Base-by-base conservation (phyloP, 2,329 filamentous ascomycete species). In the Cladobotryum protrusum region DNA sequence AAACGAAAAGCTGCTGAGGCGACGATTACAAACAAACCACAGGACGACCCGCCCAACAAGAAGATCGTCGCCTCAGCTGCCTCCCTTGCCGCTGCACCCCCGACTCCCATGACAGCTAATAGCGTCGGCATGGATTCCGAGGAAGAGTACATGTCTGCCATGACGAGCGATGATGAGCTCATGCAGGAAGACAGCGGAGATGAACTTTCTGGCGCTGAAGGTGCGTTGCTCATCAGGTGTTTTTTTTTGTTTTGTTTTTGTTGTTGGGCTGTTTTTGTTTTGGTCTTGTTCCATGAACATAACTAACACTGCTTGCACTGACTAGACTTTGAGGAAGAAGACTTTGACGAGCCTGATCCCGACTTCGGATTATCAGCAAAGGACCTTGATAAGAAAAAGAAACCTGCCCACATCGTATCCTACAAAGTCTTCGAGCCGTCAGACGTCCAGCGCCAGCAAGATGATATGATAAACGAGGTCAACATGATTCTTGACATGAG, bases 401-500 rank as follows among this genome's bases (percentile, higher is more conserved):
- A 79, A 61, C 84, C 86, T 50, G 77, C 87, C 1, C 95, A 91
- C 64, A 85, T 96, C 64, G 84, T 96, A 49, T 84, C 88, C 35
- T 96, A 83, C 74, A 89, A 83, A 58, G 87, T 97, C 32, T 85
- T 86, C 63, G 80, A 82, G 54, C 91, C 93, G 1, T 64, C 71
- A 44, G 89, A 96, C 61, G 95, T 99, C 50, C 85, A 93, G 63
- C 76, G 72, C 33, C 87, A 95, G 63, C 93, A 99, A 67, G 82
- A 91, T 60, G 81, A 84, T 49, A 87, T 96, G 69, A 82, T 99
- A 59, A 78, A 86, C 58, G 91, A 97, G 64, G 90, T 97, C 53
- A 90, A 93, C 56, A 87, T 86, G 74, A 92, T 99, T 56, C 78
- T 99, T 34, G 88, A 91, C 52, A 84, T 96, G 64, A 83, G 87